A percentile compares a stretch with the other conserved stretches of the same genome.
These are phyloP conservation scores for Trichoderma reesei DNA, from an alignment of 495 filamentous ascomycete genomes.

Conservation along the genomic window DNA sequence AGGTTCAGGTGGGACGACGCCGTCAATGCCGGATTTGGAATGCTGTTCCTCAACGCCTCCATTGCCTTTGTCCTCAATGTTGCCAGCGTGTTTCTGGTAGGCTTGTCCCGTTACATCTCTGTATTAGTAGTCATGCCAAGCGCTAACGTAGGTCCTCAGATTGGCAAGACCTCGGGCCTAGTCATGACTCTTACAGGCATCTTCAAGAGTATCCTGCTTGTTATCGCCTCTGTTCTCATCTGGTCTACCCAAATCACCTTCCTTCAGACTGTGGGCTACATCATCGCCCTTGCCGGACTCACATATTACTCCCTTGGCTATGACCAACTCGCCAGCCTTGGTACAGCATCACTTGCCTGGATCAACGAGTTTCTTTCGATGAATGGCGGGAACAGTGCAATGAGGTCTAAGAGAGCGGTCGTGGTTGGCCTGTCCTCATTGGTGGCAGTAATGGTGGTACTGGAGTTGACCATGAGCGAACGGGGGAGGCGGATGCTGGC, in stretches of 20 bases:
- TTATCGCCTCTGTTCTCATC: slow-evolving; percentile 52
- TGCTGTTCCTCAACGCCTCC: slow-evolving; percentile 56
- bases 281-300: slow-evolving; percentile 51
- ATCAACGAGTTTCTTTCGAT: slow-evolving; percentile 23
- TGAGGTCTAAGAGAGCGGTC: neutral
- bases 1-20: slow-evolving; percentile 45
- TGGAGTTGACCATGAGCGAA: slow-evolving; percentile 39
- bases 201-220: slow-evolving; percentile 67
- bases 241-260: slow-evolving; percentile 51
- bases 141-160: slow-evolving; percentile 34
- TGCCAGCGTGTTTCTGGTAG: slow-evolving; percentile 63
- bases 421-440: neutral
- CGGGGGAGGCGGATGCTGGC: neutral
- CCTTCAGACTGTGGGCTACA: slow-evolving; percentile 57
- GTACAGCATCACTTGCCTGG: slow-evolving; percentile 48
- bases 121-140: neutral
- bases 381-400: neutral
- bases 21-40: slow-evolving; percentile 43
- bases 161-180: slow-evolving; percentile 67
- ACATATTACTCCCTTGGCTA: slow-evolving; percentile 59
- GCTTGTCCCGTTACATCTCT: slow-evolving; percentile 8
- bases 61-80: slow-evolving; percentile 72
- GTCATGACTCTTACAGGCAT: slow-evolving; percentile 68
- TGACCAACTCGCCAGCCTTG: slow-evolving; percentile 55
- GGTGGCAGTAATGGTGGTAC: slow-evolving; percentile 36